A percentile compares a stretch with the other conserved stretches of the same genome.
These are phyloP conservation scores for Coelastrella sp. DNA, from an alignment of 139 green algal genomes.

Conservation along the genomic window DNA sequence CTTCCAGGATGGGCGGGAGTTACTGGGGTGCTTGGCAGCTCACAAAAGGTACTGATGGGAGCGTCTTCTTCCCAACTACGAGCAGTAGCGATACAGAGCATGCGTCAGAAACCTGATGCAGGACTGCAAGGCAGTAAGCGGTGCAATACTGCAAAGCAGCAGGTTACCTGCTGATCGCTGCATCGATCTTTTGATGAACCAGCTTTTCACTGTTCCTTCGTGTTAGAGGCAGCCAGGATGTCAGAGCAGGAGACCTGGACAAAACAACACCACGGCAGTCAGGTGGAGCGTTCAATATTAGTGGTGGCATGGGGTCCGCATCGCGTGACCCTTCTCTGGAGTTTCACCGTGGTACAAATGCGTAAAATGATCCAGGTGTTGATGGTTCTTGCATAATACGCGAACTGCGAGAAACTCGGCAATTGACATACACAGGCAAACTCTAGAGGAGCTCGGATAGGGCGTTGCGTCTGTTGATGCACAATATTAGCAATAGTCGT, in stretches of 20 bases:
- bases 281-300: neutral
- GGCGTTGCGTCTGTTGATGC: neutral
- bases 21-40: neutral
- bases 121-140: too few species aligned
- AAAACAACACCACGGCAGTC: neutral
- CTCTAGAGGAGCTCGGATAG: neutral
- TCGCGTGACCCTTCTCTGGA: neutral
- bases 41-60: neutral
- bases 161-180: slow-evolving; percentile 37
- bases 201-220: slow-evolving; percentile 25
- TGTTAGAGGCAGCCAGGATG: slow-evolving; percentile 9
- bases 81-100: too few species aligned
- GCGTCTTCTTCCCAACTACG: slow-evolving; percentile 41
- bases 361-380: slow-evolving; percentile 18
- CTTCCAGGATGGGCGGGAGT: too few species aligned
- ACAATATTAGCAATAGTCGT: too few species aligned
- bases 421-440: too few species aligned
- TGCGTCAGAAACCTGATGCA: too few species aligned
- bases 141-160: too few species aligned
- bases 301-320: too few species aligned
- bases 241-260: slow-evolving; percentile 18
- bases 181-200: slow-evolving; percentile 22
- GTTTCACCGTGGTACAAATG: slow-evolving; percentile 1
- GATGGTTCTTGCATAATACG: slow-evolving; percentile 13
- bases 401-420: neutral